Base-by-base conservation (phyloP, 768 basidiomycete species). In the Agrocybe praecox region DNA sequence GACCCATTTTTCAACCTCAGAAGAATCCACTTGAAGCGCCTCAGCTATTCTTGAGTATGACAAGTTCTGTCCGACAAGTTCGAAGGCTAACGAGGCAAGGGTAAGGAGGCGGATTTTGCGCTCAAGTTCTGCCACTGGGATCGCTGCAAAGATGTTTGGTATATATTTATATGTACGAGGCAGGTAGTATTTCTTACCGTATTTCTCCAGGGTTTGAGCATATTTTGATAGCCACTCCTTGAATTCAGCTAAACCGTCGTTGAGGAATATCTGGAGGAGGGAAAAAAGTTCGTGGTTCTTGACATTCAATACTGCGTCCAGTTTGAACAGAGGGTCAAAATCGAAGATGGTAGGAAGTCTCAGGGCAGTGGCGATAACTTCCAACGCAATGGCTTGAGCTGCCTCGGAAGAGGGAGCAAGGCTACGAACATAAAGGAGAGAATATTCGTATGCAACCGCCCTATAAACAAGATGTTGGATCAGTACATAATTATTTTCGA, bases 1-100 rank as follows among this genome's bases (percentile, higher is more conserved):
- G 40, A 87, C 85, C 91, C 92, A 94, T 65, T 83, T 86, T 69
- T 95, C 94, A 24, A 95, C 91, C 57, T 90, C 77, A 22, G 80
- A 74, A 19, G 70, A 58, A 22, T 85, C 80, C 8, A 92, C 84
- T 60, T 90, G 83, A 44, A 95, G 72, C 12, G 82, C 77, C 24
- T 84, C 76, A 1, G 88, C 87, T 34, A 96, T 84, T 63, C 79
- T 81, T 10, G 83, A 69, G 69, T 95, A 95, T 0, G 87, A 72
- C 14, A 96, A 76, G 62, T 87, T 85, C 46, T 83, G 82, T 9
- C 91, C 90, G 32, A 92, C 80, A 65, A 91, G 82, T 61, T 88
- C 77, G 67, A 89, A 88, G n/a, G 85, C 89, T 29, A 94, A 79
- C 0, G 89, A 85, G 14, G 91, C 85, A 49, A 94, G 81, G 2